Base-by-base conservation (phyloP, 768 basidiomycete genomes). In the Clavaria fumosa region DNA sequence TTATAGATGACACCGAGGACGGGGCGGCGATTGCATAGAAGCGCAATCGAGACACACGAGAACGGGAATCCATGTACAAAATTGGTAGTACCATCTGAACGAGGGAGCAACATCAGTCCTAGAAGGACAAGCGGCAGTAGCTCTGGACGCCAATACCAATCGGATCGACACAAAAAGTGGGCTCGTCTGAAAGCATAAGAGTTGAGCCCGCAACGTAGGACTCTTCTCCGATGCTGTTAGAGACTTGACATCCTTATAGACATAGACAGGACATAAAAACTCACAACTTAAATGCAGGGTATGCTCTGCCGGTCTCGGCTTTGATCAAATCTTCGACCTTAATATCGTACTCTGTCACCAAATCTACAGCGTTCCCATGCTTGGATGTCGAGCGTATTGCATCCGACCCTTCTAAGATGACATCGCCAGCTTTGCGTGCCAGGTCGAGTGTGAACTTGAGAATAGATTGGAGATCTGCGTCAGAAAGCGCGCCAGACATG, bases 141-240 rank as follows among this genome's bases (percentile, higher is more conserved):
- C n/a, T n/a, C n/a, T n/a, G n/a, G 10, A 32, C 5, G 18, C 17
- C n/a, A 9, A 10, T 46, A 78, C 83, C 90, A 40, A 95, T 93
- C 22, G 91, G 91, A 54, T 97, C 91, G 31, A 93, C 84, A 49
- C 93, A 95, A 63, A 83, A 99, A 0, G 93, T 97, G 4, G 90
- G 89, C 21, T 75, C 76, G 48, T 95, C 82, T 1, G 84, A 86
- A 40, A 93, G 57, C 7, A 75, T 66, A 14, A 67, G 65, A 21
- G 71, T 66, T 40, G 66, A 54, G n/a, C 85, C 85, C 3, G 78
- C 67, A 6, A 85, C 75, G 47, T 81, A 90, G 0, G 82, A 82
- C 59, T 97, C 93, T 53, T 99, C 93, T 40, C 93, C 93, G 41
- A 96, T 85, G 57, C 86, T 91, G 37, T 15, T 40, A 28, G 34